phyloP scores from a whole-genome alignment of 2,329 filamentous ascomycete genomes.

The Dactylellina haptotyla region DNA sequence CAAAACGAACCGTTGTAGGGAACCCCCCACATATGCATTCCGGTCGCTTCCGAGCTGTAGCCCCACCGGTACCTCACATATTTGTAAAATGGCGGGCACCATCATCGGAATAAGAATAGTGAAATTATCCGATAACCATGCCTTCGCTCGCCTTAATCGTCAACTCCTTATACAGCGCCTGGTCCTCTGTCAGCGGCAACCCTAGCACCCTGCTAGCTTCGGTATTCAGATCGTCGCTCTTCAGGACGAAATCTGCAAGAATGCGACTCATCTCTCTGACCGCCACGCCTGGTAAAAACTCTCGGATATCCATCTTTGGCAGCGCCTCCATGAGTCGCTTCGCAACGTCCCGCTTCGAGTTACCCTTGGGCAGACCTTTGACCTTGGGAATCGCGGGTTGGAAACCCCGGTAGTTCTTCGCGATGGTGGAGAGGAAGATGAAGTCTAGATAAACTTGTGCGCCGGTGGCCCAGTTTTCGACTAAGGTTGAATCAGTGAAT shows the following conservation, averaged over 20 bases:
- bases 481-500: constrained; percentile 72
- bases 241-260: constrained; percentile 74
- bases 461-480: constrained; percentile 79
- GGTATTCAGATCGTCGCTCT: constrained; percentile 67
- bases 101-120: too few relatives aligned
- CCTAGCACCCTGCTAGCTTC: constrained; percentile 67
- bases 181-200: constrained; percentile 77
- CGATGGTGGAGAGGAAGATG: constrained; percentile 65
- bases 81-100: too few relatives aligned
- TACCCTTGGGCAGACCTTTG: constrained; percentile 57
- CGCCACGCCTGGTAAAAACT: constrained; percentile 74
- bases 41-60: background rate
- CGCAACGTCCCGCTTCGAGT: constrained; percentile 61
- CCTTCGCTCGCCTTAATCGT: constrained; percentile 48
- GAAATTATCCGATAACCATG: constrained; percentile 34
- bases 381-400: constrained; percentile 57
- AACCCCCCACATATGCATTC: too few relatives aligned
- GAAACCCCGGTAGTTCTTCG: constrained; percentile 58
- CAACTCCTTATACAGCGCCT: constrained; percentile 62
- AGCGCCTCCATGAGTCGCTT: constrained; percentile 66
- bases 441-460: constrained; percentile 81
- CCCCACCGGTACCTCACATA: background rate
- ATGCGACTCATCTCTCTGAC: constrained; percentile 82
- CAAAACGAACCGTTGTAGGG: background rate
- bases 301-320: constrained; percentile 62